Conservation (phyloP, 148 eudicot genomes). For the Nyssa sinensis region DNA sequence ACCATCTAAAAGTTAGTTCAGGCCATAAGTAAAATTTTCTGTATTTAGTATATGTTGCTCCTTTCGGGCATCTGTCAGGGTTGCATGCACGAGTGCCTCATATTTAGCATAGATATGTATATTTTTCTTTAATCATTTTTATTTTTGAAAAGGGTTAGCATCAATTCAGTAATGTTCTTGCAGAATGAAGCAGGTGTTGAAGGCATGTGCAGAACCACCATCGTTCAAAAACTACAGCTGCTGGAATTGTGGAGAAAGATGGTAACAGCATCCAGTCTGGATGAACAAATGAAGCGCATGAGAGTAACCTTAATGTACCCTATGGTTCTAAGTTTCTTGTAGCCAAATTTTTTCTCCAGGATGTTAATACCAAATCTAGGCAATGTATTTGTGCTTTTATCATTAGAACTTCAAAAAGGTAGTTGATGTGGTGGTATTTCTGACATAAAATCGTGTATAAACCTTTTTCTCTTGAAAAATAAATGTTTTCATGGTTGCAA, state of each 20-base stretch:
- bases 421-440: no score
- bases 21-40: no score
- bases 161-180: conserved; percentile 4
- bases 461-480: no score
- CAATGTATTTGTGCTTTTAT: not conserved
- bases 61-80: not conserved
- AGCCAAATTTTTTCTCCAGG: not conserved
- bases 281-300: conserved; percentile 1
- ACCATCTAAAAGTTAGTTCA: no score
- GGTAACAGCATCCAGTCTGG: not conserved
- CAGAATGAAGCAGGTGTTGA: conserved; percentile 33
- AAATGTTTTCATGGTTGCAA: no score
- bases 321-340: not conserved
- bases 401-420: not conserved
- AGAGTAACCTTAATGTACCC: not conserved
- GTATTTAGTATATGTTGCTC: not conserved
- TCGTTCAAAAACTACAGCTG: conserved; percentile 15
- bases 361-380: not conserved
- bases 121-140: not conserved
- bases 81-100: not conserved
- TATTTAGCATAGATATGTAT: not conserved
- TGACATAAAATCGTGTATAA: no score
- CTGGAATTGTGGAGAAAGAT: conserved; percentile 11
- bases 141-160: not conserved
- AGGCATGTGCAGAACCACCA: conserved; percentile 26